Evolutionary conservation across 2,329 filamentous ascomycete genomes (phyloP).

Genomic region (Sordariomycetes sp.): DNA sequence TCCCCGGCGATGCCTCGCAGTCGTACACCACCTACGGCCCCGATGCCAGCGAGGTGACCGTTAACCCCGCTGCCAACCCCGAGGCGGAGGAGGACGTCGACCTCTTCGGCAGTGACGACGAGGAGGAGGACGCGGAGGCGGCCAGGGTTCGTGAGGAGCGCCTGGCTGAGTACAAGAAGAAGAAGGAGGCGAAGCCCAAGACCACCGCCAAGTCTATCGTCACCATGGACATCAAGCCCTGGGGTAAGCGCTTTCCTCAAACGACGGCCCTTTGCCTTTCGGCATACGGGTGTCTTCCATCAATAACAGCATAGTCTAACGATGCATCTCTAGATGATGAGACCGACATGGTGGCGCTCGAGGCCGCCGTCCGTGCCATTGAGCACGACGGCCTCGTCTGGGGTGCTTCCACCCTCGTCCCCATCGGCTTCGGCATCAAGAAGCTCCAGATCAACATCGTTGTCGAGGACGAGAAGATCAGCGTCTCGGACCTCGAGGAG

Average conservation of each 20-base stretch:
- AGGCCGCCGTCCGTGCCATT: conserved; percentile 68
- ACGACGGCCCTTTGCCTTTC: neutral
- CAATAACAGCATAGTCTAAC: conserved; percentile 11
- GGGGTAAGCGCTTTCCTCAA: conserved; percentile 55
- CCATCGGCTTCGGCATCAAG: conserved; percentile 95
- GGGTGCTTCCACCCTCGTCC: conserved; percentile 80
- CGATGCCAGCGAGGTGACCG: conserved; percentile 59
- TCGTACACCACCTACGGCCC: conserved; percentile 85
- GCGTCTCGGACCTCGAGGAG: conserved; percentile 73
- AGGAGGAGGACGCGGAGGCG: conserved; percentile 87
- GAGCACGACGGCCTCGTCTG: conserved; percentile 91
- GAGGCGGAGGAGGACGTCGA: conserved; percentile 61
- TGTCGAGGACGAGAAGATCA: conserved; percentile 65
- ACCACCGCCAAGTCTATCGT: conserved; percentile 89
- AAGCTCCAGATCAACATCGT: conserved; percentile 99
- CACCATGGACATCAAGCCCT: conserved; percentile 94
- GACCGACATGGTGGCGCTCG: conserved; percentile 78
- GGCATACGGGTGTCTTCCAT: neutral
- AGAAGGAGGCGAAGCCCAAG: conserved; percentile 93
- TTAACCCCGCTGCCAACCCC: conserved; percentile 70
- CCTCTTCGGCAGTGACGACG: conserved; percentile 84
- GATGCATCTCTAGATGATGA: conserved; percentile 56
- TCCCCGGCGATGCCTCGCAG: conserved; percentile 84
- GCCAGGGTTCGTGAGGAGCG: conserved; percentile 75
- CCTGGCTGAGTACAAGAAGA: conserved; percentile 86